Conservation (phyloP, 352 stramenopile species). For the Lagenidium sp. region DNA sequence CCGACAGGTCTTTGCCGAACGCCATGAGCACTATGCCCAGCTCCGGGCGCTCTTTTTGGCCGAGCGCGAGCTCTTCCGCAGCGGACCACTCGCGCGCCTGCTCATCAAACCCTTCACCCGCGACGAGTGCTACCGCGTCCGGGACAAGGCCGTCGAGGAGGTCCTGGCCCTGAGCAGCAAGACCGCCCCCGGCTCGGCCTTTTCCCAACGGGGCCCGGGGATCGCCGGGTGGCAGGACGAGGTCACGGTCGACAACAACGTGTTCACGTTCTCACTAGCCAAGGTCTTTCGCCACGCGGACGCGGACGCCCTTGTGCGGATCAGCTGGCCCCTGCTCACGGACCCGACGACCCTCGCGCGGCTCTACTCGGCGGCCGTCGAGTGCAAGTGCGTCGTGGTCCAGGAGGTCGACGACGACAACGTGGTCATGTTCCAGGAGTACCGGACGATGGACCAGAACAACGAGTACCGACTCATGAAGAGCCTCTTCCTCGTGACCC, state of each 20-base stretch:
- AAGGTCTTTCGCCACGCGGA: slow-evolving; percentile 10
- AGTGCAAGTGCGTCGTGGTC: slow-evolving; percentile 13
- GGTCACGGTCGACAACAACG: slow-evolving; percentile 6
- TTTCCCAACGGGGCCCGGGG: background rate
- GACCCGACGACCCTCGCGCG: slow-evolving; percentile 6
- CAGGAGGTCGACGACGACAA: slow-evolving; percentile 23
- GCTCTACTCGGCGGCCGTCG: slow-evolving; percentile 15
- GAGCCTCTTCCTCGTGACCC: slow-evolving; percentile 12
- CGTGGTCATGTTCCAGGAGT: slow-evolving; percentile 20
- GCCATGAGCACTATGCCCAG: background rate
- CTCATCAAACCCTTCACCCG: slow-evolving; percentile 15
- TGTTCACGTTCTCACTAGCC: slow-evolving; percentile 13
- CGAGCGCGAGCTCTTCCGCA: background rate
- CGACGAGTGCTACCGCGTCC: slow-evolving; percentile 7
- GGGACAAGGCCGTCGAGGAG: slow-evolving; percentile 5
- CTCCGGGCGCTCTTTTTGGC: slow-evolving; percentile 12
- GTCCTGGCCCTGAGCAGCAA: slow-evolving; percentile 1
- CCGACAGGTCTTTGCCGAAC: background rate
- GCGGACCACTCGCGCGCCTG: background rate
- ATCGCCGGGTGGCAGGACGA: slow-evolving; percentile 17
- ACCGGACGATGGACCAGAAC: slow-evolving; percentile 12
- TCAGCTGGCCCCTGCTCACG: slow-evolving; percentile 10
- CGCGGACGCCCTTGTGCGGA: background rate
- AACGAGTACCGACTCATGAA: slow-evolving; percentile 17
- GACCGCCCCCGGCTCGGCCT: background rate